A percentile compares a stretch with the other conserved stretches of the same genome.
Conservation (phyloP, 768 basidiomycete genomes). For the Lactarius tabidus region DNA sequence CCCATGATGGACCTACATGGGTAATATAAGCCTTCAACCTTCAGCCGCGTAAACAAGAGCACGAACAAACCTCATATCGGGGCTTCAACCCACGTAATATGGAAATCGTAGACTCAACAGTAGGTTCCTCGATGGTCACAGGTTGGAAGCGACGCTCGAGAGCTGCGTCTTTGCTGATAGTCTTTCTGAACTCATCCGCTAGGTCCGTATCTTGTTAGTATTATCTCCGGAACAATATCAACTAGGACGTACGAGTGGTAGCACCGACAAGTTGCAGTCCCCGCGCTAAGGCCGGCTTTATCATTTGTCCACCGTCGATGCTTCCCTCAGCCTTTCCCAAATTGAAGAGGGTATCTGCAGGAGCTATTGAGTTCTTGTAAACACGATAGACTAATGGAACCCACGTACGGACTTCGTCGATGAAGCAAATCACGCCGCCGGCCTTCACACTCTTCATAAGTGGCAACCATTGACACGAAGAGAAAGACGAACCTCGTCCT, state of each 20-base stretch:
- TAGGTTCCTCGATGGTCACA: constrained; percentile 83
- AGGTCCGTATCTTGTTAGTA: neutral
- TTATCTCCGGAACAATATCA: neutral
- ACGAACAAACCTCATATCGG: constrained; percentile 57
- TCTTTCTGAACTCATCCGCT: constrained; percentile 89
- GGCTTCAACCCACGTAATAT: constrained; percentile 85
- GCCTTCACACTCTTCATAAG: no score
- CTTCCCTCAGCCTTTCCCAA: constrained; percentile 90
- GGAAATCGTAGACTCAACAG: constrained; percentile 77
- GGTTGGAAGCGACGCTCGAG: constrained; percentile 91
- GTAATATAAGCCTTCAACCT: neutral
- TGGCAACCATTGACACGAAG: constrained; percentile 28
- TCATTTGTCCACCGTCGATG: constrained; percentile 91
- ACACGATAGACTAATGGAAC: neutral
- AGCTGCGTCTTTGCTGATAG: constrained; percentile 88
- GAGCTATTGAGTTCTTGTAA: neutral
- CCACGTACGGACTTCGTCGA: constrained; percentile 86
- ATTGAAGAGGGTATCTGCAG: constrained; percentile 71
- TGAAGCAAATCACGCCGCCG: constrained; percentile 88
- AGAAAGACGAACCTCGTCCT: constrained; percentile 56
- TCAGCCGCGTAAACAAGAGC: neutral
- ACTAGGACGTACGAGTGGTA: constrained; percentile 63
- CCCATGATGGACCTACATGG: constrained; percentile 63
- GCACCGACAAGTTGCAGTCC: constrained; percentile 88
- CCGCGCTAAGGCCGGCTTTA: constrained; percentile 84